A percentile compares a stretch with the other conserved stretches of the same genome.
phyloP scores from a whole-genome alignment of 176 grass and related monocot species.

The Aechmea fasciata region DNA sequence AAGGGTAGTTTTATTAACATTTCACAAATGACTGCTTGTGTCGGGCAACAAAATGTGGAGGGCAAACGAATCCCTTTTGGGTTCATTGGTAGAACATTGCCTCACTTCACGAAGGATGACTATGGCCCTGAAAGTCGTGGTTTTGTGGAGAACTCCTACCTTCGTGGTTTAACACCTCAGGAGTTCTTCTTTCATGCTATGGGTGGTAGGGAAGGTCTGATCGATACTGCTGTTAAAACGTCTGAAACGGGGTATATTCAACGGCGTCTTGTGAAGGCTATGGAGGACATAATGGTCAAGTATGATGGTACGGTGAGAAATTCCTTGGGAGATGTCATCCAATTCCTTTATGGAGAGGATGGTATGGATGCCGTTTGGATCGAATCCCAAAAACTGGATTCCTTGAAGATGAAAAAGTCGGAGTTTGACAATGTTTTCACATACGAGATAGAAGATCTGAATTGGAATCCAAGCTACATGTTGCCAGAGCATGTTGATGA shows the following conservation, averaged over 20 bases:
- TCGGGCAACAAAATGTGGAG: constrained; percentile 95
- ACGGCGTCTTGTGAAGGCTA: constrained; percentile 87
- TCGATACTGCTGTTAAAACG: constrained; percentile 28
- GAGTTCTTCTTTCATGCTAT: constrained; percentile 50
- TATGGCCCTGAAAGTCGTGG: constrained; percentile 90
- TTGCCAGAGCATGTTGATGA: constrained; percentile 93
- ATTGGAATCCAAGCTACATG: constrained; percentile 95
- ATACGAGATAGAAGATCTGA: constrained; percentile 85
- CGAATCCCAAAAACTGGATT: constrained; percentile 83
- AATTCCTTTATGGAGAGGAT: constrained; percentile 98
- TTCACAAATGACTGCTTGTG: constrained; percentile 99
- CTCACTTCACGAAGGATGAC: constrained; percentile 94
- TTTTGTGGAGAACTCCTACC: constrained; percentile 98
- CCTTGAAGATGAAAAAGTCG: constrained; percentile 78
- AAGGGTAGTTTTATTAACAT: constrained; percentile 98
- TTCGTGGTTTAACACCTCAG: constrained; percentile 86
- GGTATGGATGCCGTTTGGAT: constrained; percentile 99
- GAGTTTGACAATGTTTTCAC: constrained; percentile 69
- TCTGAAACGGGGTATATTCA: constrained; percentile 93
- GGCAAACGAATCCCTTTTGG: constrained; percentile 99
- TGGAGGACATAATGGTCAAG: constrained; percentile 99
- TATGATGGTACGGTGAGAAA: constrained; percentile 97
- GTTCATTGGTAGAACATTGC: constrained; percentile 75
- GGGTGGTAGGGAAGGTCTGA: constrained; percentile 33
- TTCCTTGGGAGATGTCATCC: constrained; percentile 92